A percentile compares a stretch with the other conserved stretches of the same genome.
Evolutionary conservation across 352 stramenopile genomes (phyloP).

Genomic region (Pelagophyceae sp.): DNA sequence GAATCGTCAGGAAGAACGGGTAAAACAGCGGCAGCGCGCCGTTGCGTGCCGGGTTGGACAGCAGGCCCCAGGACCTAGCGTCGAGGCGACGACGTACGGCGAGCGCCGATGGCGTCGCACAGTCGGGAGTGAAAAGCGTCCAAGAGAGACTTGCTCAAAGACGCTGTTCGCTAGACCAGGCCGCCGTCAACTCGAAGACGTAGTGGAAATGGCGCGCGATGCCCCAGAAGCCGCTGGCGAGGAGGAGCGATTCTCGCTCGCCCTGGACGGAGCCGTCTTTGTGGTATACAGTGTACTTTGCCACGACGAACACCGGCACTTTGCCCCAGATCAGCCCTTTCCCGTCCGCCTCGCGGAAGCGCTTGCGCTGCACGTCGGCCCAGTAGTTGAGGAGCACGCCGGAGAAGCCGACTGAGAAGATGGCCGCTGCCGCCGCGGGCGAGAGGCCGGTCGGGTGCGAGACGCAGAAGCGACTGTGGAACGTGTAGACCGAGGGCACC

Average conservation of each 20-base stretch:
- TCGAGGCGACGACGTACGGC: slow-evolving; percentile 28
- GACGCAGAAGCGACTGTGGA: slow-evolving; percentile 80
- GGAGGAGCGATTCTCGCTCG: slow-evolving; percentile 72
- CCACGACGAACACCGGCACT: slow-evolving; percentile 76
- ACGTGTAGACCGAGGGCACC: slow-evolving; percentile 90
- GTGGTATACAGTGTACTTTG: slow-evolving; percentile 77
- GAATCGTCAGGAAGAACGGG: slow-evolving; percentile 74
- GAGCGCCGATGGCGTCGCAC: slow-evolving; percentile 41
- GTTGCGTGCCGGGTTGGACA: slow-evolving; percentile 62
- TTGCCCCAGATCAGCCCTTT: slow-evolving; percentile 79
- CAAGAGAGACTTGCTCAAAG: not conserved
- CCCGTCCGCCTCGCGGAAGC: slow-evolving; percentile 72
- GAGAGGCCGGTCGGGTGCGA: slow-evolving; percentile 64
- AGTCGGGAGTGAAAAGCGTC: slow-evolving; percentile 8
- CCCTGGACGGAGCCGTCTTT: slow-evolving; percentile 47
- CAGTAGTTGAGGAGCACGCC: slow-evolving; percentile 81
- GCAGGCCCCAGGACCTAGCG: slow-evolving; percentile 2
- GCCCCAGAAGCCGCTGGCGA: slow-evolving; percentile 84
- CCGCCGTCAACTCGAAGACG: slow-evolving; percentile 37
- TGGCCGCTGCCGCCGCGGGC: not conserved
- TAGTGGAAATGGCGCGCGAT: slow-evolving; percentile 88
- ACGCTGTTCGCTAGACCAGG: too few species aligned
- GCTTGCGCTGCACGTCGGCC: slow-evolving; percentile 79
- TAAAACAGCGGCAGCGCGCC: slow-evolving; percentile 70
- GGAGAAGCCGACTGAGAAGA: slow-evolving; percentile 14